These are phyloP conservation scores for Plenodomus lindquistii DNA, from an alignment of 2,329 filamentous ascomycete genomes.

Conservation along the genomic window DNA sequence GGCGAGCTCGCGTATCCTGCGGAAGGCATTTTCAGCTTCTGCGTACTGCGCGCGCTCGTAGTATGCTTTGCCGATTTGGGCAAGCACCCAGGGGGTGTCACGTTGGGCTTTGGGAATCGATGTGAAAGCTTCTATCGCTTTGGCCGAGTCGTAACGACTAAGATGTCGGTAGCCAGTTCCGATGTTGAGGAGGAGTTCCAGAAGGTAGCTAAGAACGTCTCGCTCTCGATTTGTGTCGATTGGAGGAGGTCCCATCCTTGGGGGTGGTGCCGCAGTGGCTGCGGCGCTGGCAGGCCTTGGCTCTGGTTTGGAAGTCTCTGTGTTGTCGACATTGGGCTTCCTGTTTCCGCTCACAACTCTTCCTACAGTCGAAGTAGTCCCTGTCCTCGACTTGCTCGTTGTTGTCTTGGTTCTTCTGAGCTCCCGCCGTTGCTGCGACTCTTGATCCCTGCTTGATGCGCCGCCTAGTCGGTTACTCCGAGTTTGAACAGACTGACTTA, in stretches of 20 bases:
- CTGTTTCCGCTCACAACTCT: constrained; percentile 89
- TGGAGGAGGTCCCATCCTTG: constrained; percentile 47
- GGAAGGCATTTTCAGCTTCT: constrained; percentile 86
- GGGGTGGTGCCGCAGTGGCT: constrained; percentile 26
- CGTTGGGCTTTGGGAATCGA: constrained; percentile 74
- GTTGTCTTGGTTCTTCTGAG: constrained; percentile 83
- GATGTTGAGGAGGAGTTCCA: constrained; percentile 81
- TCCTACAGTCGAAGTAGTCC: constrained; percentile 73
- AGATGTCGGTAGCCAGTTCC: constrained; percentile 79
- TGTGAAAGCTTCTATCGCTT: constrained; percentile 75
- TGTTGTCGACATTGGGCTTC: constrained; percentile 68
- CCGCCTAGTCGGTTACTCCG: constrained; percentile 62
- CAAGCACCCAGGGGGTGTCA: constrained; percentile 91
- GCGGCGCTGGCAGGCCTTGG: constrained; percentile 43
- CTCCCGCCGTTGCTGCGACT: constrained; percentile 68
- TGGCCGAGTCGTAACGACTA: constrained; percentile 75
- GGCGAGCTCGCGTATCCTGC: constrained; percentile 74
- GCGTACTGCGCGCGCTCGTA: constrained; percentile 87
- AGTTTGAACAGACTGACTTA: constrained; percentile 31
- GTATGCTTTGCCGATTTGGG: constrained; percentile 85
- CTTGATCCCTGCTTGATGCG: constrained; percentile 56
- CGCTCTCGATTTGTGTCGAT: constrained; percentile 67
- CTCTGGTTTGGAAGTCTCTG: constrained; percentile 71
- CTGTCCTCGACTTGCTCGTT: constrained; percentile 65
- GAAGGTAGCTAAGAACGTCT: constrained; percentile 74